Conservation (phyloP, 2,329 filamentous ascomycete genomes). For the Stagonosporopsis rhizophila region DNA sequence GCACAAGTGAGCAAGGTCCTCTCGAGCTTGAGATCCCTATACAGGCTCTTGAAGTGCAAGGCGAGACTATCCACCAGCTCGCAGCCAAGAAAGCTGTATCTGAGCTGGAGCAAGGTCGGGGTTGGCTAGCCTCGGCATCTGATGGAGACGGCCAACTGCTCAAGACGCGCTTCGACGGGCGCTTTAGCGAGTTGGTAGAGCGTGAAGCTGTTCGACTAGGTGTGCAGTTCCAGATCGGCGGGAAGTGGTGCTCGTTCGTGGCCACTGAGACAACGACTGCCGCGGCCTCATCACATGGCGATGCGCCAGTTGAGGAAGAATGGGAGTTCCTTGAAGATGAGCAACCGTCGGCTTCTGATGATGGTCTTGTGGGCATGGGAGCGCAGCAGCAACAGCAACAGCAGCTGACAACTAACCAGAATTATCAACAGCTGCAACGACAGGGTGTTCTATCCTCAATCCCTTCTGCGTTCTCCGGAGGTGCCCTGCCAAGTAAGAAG, state of each 20-base stretch:
- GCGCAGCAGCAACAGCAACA: neutral
- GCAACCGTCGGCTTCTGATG: neutral
- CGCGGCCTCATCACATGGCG: neutral
- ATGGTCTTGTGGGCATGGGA: neutral
- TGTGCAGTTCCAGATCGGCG: slow-evolving; percentile 69
- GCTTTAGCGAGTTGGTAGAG: slow-evolving; percentile 67
- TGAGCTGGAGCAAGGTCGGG: slow-evolving; percentile 74
- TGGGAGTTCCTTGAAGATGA: slow-evolving; percentile 40
- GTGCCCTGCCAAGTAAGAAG: too few species aligned
- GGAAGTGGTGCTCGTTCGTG: slow-evolving; percentile 77
- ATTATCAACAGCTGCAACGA: neutral
- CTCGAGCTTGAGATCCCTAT: slow-evolving; percentile 71
- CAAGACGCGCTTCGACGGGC: slow-evolving; percentile 55
- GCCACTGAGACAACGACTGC: slow-evolving; percentile 60
- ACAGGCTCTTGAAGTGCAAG: slow-evolving; percentile 54
- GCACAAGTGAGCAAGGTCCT: slow-evolving; percentile 63
- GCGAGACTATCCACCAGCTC: slow-evolving; percentile 71
- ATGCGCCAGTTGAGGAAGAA: slow-evolving; percentile 12
- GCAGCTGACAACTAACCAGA: neutral
- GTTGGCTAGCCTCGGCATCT: slow-evolving; percentile 60
- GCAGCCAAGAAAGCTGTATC: slow-evolving; percentile 71
- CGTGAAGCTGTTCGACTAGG: slow-evolving; percentile 72
- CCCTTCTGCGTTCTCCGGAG: too few species aligned
- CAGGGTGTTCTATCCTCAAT: too few species aligned
- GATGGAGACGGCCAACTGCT: slow-evolving; percentile 48